A percentile compares a stretch with the other conserved stretches of the same genome.
Evolutionary conservation across 768 basidiomycete species (phyloP).

Genomic region (Crassisporium funariophilum): DNA sequence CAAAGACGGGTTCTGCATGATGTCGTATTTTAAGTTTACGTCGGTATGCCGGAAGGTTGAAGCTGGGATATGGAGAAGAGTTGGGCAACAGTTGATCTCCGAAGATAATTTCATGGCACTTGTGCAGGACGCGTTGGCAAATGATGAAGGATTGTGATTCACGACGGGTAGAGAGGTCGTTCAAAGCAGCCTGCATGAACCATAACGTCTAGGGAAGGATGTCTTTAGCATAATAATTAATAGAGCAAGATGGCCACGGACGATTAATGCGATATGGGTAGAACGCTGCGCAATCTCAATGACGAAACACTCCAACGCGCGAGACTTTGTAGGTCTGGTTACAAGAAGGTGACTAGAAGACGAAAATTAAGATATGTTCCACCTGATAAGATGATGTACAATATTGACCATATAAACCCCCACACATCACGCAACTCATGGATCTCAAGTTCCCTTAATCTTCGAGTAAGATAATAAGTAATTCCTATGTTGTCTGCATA

Average conservation of each 20-base stretch:
- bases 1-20: constrained; percentile 71
- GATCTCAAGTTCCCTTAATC: constrained; percentile 67
- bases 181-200: constrained; percentile 97
- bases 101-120: constrained; percentile 97
- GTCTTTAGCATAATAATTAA: constrained; percentile 4
- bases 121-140: constrained; percentile 88
- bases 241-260: constrained; percentile 46
- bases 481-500: constrained; percentile 91
- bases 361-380: constrained; percentile 12
- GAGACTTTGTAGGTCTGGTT: constrained; percentile 87
- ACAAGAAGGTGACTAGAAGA: constrained; percentile 84
- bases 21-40: constrained; percentile 71
- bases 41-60: constrained; percentile 50
- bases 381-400: constrained; percentile 15
- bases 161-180: constrained; percentile 68
- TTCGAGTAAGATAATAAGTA: constrained; percentile 83
- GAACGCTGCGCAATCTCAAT: constrained; percentile 86
- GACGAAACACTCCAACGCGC: constrained; percentile 93
- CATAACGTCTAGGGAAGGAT: constrained; percentile 66
- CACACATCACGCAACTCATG: constrained; percentile 81
- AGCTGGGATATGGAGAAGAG: constrained; percentile 65
- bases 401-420: constrained; percentile 81
- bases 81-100: constrained; percentile 74
- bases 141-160: constrained; percentile 82
- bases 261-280: constrained; percentile 94